These are phyloP conservation scores for Hexamita inflata DNA, from an alignment of 208 protist genomes.

Conservation along the genomic window DNA sequence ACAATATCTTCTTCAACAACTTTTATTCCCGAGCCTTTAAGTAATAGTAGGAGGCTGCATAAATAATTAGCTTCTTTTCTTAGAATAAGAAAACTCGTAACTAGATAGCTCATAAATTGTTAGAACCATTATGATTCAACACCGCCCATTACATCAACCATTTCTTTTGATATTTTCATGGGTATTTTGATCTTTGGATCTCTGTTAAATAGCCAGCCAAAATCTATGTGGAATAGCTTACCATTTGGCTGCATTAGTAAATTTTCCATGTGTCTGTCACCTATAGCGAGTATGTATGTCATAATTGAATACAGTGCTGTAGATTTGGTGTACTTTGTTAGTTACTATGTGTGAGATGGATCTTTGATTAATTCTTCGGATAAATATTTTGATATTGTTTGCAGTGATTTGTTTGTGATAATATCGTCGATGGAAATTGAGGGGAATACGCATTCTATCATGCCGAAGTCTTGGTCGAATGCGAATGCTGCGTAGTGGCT, in stretches of 20 bases:
- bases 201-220: conserved; percentile 39
- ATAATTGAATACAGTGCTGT: conserved; percentile 41
- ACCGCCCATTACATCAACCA: conserved; percentile 36
- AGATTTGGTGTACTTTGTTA: conserved; percentile 36
- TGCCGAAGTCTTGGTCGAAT: too few relatives aligned
- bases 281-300: conserved; percentile 40
- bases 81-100: background rate
- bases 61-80: background rate
- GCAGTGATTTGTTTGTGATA: too few relatives aligned
- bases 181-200: conserved; percentile 40
- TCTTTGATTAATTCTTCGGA: background rate
- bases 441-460: too few relatives aligned
- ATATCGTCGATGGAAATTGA: too few relatives aligned
- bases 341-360: background rate
- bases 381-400: too few relatives aligned
- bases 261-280: conserved; percentile 46
- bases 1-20: too few relatives aligned
- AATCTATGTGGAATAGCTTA: conserved; percentile 43
- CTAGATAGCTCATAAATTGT: conserved; percentile 11
- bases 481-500: too few relatives aligned
- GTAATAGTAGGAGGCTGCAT: too few relatives aligned
- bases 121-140: background rate
- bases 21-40: too few relatives aligned
- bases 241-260: conserved; percentile 36
- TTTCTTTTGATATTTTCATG: conserved; percentile 34